These are phyloP conservation scores for Tephrocybe sp. DNA, from an alignment of 768 basidiomycete genomes.

Conservation along the genomic window DNA sequence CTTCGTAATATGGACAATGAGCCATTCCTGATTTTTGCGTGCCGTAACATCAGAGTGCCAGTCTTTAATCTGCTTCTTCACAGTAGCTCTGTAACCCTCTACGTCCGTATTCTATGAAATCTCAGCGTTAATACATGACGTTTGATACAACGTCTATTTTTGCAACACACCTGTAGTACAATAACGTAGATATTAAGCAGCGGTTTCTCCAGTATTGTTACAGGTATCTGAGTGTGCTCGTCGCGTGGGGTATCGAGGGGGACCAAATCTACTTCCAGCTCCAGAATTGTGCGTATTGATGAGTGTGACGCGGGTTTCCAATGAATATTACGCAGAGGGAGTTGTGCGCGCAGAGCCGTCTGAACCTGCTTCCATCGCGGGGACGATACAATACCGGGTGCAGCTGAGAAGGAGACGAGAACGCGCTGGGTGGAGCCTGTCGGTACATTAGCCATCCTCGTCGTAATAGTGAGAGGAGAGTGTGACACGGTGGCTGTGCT, in stretches of 20 bases:
- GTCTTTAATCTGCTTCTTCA: conserved; percentile 87
- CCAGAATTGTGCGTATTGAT: conserved; percentile 82
- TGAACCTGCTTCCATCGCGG: conserved; percentile 73
- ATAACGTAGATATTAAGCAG: conserved; percentile 85
- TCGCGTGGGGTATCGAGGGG: conserved; percentile 66
- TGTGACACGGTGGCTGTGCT: conserved; percentile 21
- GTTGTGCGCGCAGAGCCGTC: conserved; percentile 59
- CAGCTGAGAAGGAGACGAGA: conserved; percentile 66
- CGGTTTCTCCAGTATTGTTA: conserved; percentile 80
- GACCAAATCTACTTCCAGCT: conserved; percentile 75
- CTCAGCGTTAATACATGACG: conserved; percentile 10
- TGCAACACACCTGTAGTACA: conserved; percentile 72
- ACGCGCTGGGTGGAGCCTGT: conserved; percentile 41
- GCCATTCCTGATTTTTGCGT: conserved; percentile 88
- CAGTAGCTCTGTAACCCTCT: conserved; percentile 74
- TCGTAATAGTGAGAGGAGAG: conserved; percentile 5
- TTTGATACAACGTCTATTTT: not conserved
- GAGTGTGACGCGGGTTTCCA: conserved; percentile 81
- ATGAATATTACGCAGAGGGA: conserved; percentile 87
- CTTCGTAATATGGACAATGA: conserved; percentile 82
- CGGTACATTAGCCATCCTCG: conserved; percentile 17
- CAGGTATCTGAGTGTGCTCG: conserved; percentile 72
- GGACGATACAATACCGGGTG: conserved; percentile 62
- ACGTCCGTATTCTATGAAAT: conserved; percentile 51
- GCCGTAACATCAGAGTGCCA: conserved; percentile 72